Evolutionary conservation across 352 stramenopile genomes (phyloP).

Genomic region (Phytophthora litchii): DNA sequence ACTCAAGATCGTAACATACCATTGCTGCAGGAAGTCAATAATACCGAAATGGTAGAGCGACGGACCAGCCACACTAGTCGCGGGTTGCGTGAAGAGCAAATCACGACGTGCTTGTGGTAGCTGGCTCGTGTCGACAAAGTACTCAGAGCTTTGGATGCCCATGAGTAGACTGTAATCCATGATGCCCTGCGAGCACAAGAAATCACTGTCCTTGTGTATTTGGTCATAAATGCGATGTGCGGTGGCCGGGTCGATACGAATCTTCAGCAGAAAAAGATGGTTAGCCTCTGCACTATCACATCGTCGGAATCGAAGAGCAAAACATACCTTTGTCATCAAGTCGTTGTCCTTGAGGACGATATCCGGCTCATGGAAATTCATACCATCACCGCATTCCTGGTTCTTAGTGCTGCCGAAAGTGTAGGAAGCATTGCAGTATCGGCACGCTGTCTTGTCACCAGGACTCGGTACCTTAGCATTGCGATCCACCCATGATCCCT

Average conservation of each 20-base stretch:
- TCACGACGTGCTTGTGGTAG: slow-evolving; percentile 60
- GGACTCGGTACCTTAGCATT: slow-evolving; percentile 85
- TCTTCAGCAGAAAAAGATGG: slow-evolving; percentile 34
- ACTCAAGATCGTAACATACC: slow-evolving; percentile 45
- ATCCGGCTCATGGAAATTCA: slow-evolving; percentile 90
- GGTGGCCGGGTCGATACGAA: slow-evolving; percentile 79
- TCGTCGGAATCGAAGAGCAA: background rate
- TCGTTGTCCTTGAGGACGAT: slow-evolving; percentile 92
- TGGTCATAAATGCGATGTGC: slow-evolving; percentile 88
- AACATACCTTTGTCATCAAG: slow-evolving; percentile 82
- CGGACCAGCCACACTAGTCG: slow-evolving; percentile 85
- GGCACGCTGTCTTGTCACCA: slow-evolving; percentile 80
- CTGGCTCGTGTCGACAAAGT: slow-evolving; percentile 85
- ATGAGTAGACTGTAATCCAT: slow-evolving; percentile 94
- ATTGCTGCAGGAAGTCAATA: slow-evolving; percentile 93
- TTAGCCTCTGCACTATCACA: background rate
- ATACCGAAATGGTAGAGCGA: slow-evolving; percentile 92
- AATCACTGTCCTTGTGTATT: slow-evolving; percentile 89
- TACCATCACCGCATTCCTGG: slow-evolving; percentile 82
- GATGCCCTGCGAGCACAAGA: slow-evolving; percentile 89
- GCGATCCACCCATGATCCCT: slow-evolving; percentile 90
- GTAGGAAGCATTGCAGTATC: slow-evolving; percentile 89
- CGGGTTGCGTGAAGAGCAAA: slow-evolving; percentile 79
- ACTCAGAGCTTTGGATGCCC: slow-evolving; percentile 90
- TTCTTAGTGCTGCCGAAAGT: slow-evolving; percentile 88